These are phyloP conservation scores for Arabidopsis lyrata DNA, from an alignment of 441 rosid genomes.

Conservation along the genomic window DNA sequence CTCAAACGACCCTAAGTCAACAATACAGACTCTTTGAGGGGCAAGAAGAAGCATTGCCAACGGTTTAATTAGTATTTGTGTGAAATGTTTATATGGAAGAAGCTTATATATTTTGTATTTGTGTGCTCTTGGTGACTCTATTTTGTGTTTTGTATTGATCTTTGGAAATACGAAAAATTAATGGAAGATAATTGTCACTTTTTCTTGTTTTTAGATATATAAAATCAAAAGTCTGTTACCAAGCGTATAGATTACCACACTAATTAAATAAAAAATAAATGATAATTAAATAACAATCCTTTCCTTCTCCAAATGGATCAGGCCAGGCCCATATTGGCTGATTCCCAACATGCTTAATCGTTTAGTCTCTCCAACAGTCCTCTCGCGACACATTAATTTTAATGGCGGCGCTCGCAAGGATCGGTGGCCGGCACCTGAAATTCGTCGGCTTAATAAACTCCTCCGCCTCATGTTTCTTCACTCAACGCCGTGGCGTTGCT, in stretches of 20 bases:
- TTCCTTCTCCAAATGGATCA: not conserved
- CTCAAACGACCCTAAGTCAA: slow-evolving; percentile 44
- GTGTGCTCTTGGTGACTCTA: slow-evolving; percentile 20
- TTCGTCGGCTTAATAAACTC: slow-evolving; percentile 9
- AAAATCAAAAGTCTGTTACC: not conserved
- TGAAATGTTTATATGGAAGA: slow-evolving; percentile 21
- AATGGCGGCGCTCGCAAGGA: slow-evolving; percentile 64
- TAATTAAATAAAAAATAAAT: not conserved
- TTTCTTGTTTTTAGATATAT: not conserved
- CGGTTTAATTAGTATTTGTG: slow-evolving; percentile 11
- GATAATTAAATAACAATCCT: not conserved
- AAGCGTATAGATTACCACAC: not conserved
- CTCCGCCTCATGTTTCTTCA: slow-evolving; percentile 48
- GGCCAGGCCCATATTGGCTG: not conserved
- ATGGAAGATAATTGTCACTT: slow-evolving; percentile 4
- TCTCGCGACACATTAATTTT: slow-evolving; percentile 4
- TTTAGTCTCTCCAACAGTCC: not conserved
- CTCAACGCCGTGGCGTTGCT: slow-evolving; percentile 64
- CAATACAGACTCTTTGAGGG: not conserved
- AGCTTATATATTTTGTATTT: slow-evolving; percentile 16
- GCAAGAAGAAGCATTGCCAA: slow-evolving; percentile 6
- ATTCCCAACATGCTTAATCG: not conserved
- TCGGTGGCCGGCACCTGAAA: slow-evolving; percentile 44
- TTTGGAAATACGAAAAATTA: not conserved
- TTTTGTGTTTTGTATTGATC: slow-evolving; percentile 20